A percentile compares a stretch with the other conserved stretches of the same genome.
These are phyloP conservation scores for Arctium minus DNA, from an alignment of 129 eudicot species.

Conservation along the genomic window DNA sequence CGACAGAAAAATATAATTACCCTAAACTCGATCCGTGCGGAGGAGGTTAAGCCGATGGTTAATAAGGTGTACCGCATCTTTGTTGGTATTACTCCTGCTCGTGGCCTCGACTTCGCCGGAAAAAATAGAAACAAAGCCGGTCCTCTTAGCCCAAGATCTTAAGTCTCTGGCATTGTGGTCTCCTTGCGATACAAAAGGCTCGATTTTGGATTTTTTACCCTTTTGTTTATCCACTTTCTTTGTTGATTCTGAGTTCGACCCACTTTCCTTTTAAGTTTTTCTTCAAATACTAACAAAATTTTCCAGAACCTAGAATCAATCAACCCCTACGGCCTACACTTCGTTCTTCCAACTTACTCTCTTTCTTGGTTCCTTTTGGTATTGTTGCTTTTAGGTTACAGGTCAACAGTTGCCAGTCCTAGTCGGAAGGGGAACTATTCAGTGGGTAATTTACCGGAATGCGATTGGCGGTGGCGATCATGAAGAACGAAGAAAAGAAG, in stretches of 20 bases:
- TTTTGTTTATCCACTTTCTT: conserved; percentile 35
- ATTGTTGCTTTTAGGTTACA: not conserved
- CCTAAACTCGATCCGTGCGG: not conserved
- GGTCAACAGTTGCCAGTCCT: conserved; percentile 12
- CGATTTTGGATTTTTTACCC: conserved; percentile 57
- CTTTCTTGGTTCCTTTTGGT: too few species aligned
- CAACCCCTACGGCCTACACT: not conserved
- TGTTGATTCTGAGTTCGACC: conserved; percentile 52
- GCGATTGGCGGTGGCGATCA: not conserved
- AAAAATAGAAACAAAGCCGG: conserved; percentile 79
- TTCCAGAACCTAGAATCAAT: not conserved
- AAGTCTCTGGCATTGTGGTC: conserved; percentile 81
- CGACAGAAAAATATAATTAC: too few species aligned
- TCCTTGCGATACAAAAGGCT: conserved; percentile 68
- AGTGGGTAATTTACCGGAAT: conserved; percentile 13
- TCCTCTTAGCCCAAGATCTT: conserved; percentile 95
- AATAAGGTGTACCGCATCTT: conserved; percentile 15
- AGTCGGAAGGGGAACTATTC: not conserved
- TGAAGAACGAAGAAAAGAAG: conserved; percentile 11
- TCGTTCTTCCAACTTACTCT: not conserved
- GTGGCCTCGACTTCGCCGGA: conserved; percentile 66
- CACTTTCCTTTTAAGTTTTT: conserved; percentile 58
- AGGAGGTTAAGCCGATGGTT: conserved; percentile 17
- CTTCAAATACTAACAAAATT: not conserved
- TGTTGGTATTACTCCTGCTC: conserved; percentile 19